Conservation (phyloP, 164 flowering plant species). For the Akebia trifoliata region DNA sequence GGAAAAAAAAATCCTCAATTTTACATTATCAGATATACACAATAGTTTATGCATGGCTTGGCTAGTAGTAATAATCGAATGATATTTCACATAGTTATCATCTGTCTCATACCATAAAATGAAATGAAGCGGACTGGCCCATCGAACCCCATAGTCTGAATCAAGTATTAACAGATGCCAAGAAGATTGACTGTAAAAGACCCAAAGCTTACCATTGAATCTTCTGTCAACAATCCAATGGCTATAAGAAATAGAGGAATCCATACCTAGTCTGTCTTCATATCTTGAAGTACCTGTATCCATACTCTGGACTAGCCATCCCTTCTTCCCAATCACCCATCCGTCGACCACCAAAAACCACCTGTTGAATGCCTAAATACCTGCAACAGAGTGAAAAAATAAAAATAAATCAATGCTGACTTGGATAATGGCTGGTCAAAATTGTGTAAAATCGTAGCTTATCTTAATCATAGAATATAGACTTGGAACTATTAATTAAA, state of each 20-base stretch:
- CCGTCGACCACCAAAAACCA: constrained; percentile 72
- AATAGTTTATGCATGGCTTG: too few relatives aligned
- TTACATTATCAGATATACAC: too few relatives aligned
- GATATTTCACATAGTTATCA: too few relatives aligned
- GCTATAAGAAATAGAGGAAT: background rate
- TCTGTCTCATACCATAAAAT: too few relatives aligned
- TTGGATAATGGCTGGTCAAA: background rate
- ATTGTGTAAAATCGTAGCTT: too few relatives aligned
- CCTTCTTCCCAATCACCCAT: constrained; percentile 98
- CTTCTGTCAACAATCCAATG: background rate
- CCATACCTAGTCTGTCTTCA: constrained; percentile 20
- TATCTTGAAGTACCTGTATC: constrained; percentile 79
- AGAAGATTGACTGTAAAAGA: background rate
- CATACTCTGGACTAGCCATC: constrained; percentile 66
- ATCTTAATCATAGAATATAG: too few relatives aligned
- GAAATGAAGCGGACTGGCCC: too few relatives aligned
- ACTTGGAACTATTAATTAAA: too few relatives aligned
- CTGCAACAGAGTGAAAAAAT: constrained; percentile 24
- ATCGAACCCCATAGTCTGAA: too few relatives aligned
- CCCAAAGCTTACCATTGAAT: background rate
- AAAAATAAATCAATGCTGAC: background rate
- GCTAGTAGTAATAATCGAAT: too few relatives aligned
- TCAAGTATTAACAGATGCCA: too few relatives aligned
- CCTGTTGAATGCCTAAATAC: constrained; percentile 78
- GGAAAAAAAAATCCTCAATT: too few relatives aligned